Base-by-base conservation (phyloP, 1,284 basidiomycete species). In the Pseudozyma pruni region DNA sequence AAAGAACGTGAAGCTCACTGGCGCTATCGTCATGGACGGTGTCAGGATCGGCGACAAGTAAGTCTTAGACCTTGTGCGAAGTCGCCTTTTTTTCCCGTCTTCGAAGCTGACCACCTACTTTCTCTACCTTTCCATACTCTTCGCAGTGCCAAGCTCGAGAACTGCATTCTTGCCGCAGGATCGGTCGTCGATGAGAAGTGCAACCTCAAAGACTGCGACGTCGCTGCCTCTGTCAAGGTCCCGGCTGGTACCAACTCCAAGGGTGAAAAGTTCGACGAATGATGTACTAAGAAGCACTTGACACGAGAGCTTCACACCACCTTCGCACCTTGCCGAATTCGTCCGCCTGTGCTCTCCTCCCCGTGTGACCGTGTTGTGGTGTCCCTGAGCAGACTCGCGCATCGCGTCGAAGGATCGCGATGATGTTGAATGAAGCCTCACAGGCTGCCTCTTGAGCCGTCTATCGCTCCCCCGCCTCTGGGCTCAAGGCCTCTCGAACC, bases 21-120 rank as follows among this genome's bases (percentile, higher is more conserved):
- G 91, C n/a, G 94, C 91, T 74, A 88, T 98, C 11, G 82, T 98
- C 25, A 87, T 96, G 81, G 94, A 97, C 45, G 91, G 93, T 76
- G 94, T 93, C 72, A 86, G 90, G 3, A 86, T 98, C 23, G 91
- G 87, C 25, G 92, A 95, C 66, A 91, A 91, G 91, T 91, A 68
- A 79, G 89, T 78, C 16, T 20, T n/a, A n/a, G 6, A n/a, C 16
- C 25, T 39, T 19, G 16, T 17, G 1, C 25, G 2, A 20, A 9
- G 29, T 3, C 39, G 10, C 16, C 14, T 23, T 38, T 6, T 5
- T 17, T 40, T 45, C 13, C n/a, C 22, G 8, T 4, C 23, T 13
- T 22, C 13, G 23, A 32, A 3, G 19, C 47, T 66, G 20, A 41
- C 45, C 39, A n/a, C n/a, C 50, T 54, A 22, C 35, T 41, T 29